These are phyloP conservation scores for Suillus paluster DNA, from an alignment of 768 basidiomycete genomes.

Conservation along the genomic window DNA sequence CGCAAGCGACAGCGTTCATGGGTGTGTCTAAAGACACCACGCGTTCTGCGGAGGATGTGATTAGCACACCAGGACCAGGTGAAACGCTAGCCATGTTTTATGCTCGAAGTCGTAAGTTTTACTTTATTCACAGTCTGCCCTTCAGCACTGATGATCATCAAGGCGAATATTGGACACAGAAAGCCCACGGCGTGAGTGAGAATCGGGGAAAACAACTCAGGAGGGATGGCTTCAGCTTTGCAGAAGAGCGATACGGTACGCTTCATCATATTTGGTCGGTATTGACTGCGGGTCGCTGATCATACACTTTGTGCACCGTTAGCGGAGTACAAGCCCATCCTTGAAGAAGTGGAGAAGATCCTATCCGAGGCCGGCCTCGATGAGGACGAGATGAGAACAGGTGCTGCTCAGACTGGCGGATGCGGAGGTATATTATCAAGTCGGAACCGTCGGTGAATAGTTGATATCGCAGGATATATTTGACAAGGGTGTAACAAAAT, in stretches of 20 bases:
- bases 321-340: slow-evolving; percentile 83
- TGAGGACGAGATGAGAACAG: slow-evolving; percentile 73
- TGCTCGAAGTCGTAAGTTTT: slow-evolving; percentile 68
- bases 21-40: slow-evolving; percentile 59
- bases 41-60: slow-evolving; percentile 68
- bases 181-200: slow-evolving; percentile 60
- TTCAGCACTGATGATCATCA: not conserved
- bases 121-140: not conserved
- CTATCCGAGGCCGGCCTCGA: slow-evolving; percentile 84
- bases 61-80: slow-evolving; percentile 83
- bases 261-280: slow-evolving; percentile 8
- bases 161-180: slow-evolving; percentile 84
- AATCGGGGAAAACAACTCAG: slow-evolving; percentile 80
- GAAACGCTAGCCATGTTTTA: slow-evolving; percentile 87
- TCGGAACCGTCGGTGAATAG: slow-evolving; percentile 48
- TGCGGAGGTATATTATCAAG: slow-evolving; percentile 31
- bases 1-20: slow-evolving; percentile 57
- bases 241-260: slow-evolving; percentile 74
- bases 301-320: slow-evolving; percentile 7
- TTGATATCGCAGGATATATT: not conserved
- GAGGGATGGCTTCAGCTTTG: slow-evolving; percentile 76
- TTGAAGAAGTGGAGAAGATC: slow-evolving; percentile 84
- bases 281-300: not conserved
- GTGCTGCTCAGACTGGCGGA: slow-evolving; percentile 37
- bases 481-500: not conserved